Evolutionary conservation across 371 early-diverging fungal species (phyloP).

Genomic region (Circinella minor): DNA sequence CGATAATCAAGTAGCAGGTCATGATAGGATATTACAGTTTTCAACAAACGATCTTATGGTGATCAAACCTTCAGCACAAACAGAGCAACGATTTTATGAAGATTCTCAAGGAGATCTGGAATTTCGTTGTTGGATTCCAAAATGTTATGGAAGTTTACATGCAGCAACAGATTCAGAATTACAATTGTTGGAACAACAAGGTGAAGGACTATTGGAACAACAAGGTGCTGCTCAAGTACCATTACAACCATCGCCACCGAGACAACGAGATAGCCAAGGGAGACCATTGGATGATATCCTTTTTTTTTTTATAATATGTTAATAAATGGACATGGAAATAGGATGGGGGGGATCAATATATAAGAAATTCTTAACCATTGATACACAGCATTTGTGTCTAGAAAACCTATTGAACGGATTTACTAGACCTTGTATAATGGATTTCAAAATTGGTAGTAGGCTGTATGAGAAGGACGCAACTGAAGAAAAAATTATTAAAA

Average conservation of each 20-base stretch:
- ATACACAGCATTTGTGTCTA: constrained; percentile 64
- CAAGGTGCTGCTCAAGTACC: constrained; percentile 4
- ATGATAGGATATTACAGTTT: constrained; percentile 58
- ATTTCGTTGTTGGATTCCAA: constrained; percentile 67
- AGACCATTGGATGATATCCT: constrained; percentile 53
- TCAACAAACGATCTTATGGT: constrained; percentile 61
- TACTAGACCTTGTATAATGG: constrained; percentile 73
- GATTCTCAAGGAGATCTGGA: constrained; percentile 53
- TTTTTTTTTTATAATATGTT: constrained; percentile 28
- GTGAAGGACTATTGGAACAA: constrained; percentile 3
- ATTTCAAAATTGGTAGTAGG: constrained; percentile 78
- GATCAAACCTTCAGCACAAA: constrained; percentile 64
- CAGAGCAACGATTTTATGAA: constrained; percentile 73
- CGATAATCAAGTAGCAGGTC: constrained; percentile 74
- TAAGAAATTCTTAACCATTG: constrained; percentile 20
- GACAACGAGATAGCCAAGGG: constrained; percentile 8
- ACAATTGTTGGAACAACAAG: constrained; percentile 23
- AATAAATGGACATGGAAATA: background rate
- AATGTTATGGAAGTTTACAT: constrained; percentile 69
- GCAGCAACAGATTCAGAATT: constrained; percentile 43
- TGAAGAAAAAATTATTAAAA: constrained; percentile 63
- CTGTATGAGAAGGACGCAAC: constrained; percentile 67
- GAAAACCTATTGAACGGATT: constrained; percentile 77
- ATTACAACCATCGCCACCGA: background rate
- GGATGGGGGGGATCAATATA: background rate